phyloP scores from a whole-genome alignment of 371 early-diverging fungal species.

The Mortierella sp. region DNA sequence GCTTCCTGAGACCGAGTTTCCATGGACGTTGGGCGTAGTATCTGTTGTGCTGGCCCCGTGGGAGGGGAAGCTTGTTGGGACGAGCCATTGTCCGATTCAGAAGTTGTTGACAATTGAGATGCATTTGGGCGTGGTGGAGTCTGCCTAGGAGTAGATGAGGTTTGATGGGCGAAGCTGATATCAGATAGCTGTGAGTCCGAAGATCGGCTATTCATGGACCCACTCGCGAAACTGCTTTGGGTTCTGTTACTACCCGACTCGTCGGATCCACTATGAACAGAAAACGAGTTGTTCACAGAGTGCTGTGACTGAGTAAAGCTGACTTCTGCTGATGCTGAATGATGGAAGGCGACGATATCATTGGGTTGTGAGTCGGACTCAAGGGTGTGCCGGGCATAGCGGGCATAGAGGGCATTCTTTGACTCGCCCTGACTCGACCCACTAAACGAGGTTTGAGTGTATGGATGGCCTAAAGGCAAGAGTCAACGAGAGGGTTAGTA shows the following conservation, averaged over 20 bases:
- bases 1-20: neutral
- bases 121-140: conserved; percentile 2
- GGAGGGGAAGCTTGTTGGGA: conserved; percentile 5
- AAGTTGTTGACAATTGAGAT: conserved; percentile 14
- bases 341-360: conserved; percentile 1
- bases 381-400: neutral
- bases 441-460: conserved; percentile 4
- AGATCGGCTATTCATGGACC: conserved; percentile 20
- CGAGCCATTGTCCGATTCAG: conserved; percentile 7
- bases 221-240: conserved; percentile 13
- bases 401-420: neutral
- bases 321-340: conserved; percentile 1
- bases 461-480: conserved; percentile 5
- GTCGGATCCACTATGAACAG: conserved; percentile 7
- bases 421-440: neutral
- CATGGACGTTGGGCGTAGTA: neutral
- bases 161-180: conserved; percentile 18
- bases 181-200: conserved; percentile 22
- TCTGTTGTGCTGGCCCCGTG: neutral
- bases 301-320: conserved; percentile 15
- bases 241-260: conserved; percentile 10
- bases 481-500: neutral
- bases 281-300: conserved; percentile 8
- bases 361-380: conserved; percentile 8
- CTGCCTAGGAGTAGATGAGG: conserved; percentile 24